Evolutionary conservation across 1,139 yeast species (phyloP).

Genomic region (Magnusiomyces clavatus): DNA sequence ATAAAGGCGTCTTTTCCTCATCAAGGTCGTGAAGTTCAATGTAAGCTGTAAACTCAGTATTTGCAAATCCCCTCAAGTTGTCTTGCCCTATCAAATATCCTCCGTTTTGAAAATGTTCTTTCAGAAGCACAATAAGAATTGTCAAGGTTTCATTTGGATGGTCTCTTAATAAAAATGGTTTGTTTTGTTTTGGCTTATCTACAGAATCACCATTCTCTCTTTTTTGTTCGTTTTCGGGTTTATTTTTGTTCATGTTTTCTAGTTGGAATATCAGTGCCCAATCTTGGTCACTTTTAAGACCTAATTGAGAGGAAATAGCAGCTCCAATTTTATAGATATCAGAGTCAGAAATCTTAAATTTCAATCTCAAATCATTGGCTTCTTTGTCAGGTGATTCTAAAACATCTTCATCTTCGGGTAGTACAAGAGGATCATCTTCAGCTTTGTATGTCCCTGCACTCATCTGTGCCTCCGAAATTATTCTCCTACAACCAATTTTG

Average conservation of each 20-base stretch:
- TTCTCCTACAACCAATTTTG: conserved; percentile 39
- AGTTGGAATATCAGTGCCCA: too few species aligned
- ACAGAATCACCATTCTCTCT: conserved; percentile 1
- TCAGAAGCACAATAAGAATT: too few species aligned
- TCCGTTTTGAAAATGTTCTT: too few species aligned
- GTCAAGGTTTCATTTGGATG: too few species aligned
- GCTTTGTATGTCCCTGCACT: too few species aligned
- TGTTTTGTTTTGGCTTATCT: conserved; percentile 2
- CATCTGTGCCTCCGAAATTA: conserved; percentile 16
- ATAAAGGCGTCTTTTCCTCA: conserved; percentile 15
- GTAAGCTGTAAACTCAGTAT: conserved; percentile 18
- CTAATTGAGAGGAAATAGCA: too few species aligned
- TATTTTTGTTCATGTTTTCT: not conserved
- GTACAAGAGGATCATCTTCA: too few species aligned
- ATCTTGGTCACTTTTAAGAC: too few species aligned
- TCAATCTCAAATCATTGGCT: not conserved
- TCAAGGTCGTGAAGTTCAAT: conserved; percentile 18
- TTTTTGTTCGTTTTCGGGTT: not conserved
- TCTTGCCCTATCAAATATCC: too few species aligned
- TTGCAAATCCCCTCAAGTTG: conserved; percentile 2
- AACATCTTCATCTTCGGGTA: too few species aligned
- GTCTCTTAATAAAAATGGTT: too few species aligned
- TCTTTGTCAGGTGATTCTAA: not conserved
- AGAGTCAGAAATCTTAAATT: not conserved
- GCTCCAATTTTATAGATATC: too few species aligned